Conservation (phyloP, 2,329 filamentous ascomycete genomes). For the Phialophora chinensis region DNA sequence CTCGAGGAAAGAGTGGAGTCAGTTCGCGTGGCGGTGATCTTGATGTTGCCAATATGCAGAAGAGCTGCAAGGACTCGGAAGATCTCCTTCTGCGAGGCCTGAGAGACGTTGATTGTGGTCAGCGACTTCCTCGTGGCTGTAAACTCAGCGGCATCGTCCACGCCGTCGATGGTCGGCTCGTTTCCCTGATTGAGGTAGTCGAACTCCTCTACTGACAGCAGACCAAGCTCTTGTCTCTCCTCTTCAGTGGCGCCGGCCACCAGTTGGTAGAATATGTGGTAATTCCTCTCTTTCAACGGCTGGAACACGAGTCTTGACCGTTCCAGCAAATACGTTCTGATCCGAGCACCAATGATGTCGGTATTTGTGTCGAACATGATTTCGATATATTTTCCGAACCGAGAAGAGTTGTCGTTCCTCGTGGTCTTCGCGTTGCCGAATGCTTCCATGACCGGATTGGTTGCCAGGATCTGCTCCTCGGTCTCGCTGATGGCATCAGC, state of each 20-base stretch:
- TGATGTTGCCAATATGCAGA: slow-evolving; percentile 93
- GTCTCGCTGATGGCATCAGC: slow-evolving; percentile 88
- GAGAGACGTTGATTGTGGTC: slow-evolving; percentile 81
- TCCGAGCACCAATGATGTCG: slow-evolving; percentile 97
- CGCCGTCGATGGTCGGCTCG: slow-evolving; percentile 86
- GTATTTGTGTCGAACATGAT: slow-evolving; percentile 97
- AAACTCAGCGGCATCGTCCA: slow-evolving; percentile 95
- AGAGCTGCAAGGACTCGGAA: slow-evolving; percentile 90
- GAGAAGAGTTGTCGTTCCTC: slow-evolving; percentile 97
- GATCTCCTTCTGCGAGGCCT: slow-evolving; percentile 77
- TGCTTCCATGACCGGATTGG: slow-evolving; percentile 99
- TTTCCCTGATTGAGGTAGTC: slow-evolving; percentile 96
- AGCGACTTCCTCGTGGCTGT: slow-evolving; percentile 85
- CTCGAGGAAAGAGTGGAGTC: slow-evolving; percentile 81
- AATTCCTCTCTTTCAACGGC: slow-evolving; percentile 95
- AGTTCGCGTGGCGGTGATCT: slow-evolving; percentile 87
- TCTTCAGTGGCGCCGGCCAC: slow-evolving; percentile 87
- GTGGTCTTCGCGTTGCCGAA: slow-evolving; percentile 99
- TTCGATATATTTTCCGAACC: slow-evolving; percentile 99
- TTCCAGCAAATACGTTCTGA: slow-evolving; percentile 92
- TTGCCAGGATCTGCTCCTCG: slow-evolving; percentile 96
- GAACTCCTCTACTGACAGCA: slow-evolving; percentile 86
- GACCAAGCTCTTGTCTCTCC: slow-evolving; percentile 77
- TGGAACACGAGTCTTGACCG: slow-evolving; percentile 96
- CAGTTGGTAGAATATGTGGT: slow-evolving; percentile 98